phyloP scores from a whole-genome alignment of 495 filamentous ascomycete species.

The Penicillium herquei region DNA sequence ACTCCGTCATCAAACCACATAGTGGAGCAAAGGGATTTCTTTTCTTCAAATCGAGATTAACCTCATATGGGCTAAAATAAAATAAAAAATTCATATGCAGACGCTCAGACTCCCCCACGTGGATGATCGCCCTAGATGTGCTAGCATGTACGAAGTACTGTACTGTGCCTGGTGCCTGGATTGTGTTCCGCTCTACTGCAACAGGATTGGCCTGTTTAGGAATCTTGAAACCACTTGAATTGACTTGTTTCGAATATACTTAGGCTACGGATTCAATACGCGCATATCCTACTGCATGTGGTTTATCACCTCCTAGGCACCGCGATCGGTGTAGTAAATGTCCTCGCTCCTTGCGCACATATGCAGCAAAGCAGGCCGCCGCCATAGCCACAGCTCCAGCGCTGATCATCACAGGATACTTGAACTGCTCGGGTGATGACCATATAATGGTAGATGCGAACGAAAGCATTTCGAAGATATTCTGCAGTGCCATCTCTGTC shows the following conservation, averaged over 20 bases:
- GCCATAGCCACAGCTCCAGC: constrained; percentile 49
- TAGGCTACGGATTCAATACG: neutral
- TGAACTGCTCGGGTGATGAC: constrained; percentile 55
- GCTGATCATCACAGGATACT: constrained; percentile 59
- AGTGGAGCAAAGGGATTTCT: no score
- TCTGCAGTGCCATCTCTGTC: constrained; percentile 61
- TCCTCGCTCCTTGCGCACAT: constrained; percentile 56
- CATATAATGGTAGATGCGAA: constrained; percentile 62
- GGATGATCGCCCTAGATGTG: neutral
- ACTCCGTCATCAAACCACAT: neutral
- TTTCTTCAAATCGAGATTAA: no score
- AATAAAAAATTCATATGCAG: neutral
- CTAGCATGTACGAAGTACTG: no score
- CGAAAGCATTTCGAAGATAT: constrained; percentile 62
- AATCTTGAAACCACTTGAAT: neutral
- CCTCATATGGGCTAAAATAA: neutral
- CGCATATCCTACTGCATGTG: constrained; percentile 3
- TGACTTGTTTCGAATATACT: neutral
- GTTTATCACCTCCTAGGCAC: constrained; percentile 29
- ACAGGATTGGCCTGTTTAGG: neutral
- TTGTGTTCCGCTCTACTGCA: neutral
- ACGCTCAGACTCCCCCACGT: constrained; percentile 1
- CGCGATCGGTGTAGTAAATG: constrained; percentile 57
- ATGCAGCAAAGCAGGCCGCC: constrained; percentile 51
- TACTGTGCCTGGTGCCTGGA: neutral